Evolutionary conservation across 2,329 filamentous ascomycete species (phyloP).

Genomic region (Pyricularia sp.): DNA sequence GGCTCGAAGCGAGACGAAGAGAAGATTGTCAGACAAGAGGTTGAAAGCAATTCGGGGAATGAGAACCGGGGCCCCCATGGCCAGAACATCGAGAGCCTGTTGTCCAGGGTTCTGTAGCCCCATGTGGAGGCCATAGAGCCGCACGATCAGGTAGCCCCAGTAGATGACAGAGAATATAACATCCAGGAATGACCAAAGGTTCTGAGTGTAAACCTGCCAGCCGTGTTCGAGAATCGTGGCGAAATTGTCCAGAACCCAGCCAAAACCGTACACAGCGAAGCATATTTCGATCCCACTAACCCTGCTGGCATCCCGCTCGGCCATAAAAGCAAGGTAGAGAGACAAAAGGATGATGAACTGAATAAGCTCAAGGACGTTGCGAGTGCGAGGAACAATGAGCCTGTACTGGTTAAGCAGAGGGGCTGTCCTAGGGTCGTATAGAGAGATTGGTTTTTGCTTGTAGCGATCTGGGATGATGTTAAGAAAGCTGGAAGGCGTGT

Average conservation of each 20-base stretch:
- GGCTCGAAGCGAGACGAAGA: constrained; percentile 59
- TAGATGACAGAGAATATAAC: constrained; percentile 55
- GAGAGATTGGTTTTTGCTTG: constrained; percentile 54
- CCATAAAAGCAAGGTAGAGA: constrained; percentile 53
- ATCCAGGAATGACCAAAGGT: constrained; percentile 63
- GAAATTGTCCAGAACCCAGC: constrained; percentile 56
- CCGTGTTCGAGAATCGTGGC: constrained; percentile 53
- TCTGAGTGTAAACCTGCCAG: constrained; percentile 58
- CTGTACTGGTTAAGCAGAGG: constrained; percentile 59
- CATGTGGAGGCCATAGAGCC: constrained; percentile 40
- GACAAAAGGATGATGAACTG: constrained; percentile 52
- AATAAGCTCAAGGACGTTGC: constrained; percentile 50
- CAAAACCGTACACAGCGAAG: constrained; percentile 51
- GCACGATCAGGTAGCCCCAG: constrained; percentile 44
- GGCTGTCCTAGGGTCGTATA: constrained; percentile 55
- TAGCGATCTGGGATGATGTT: constrained; percentile 65
- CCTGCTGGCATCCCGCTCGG: constrained; percentile 34
- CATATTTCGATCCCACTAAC: constrained; percentile 39
- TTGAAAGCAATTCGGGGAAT: constrained; percentile 61
- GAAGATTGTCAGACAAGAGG: constrained; percentile 60
- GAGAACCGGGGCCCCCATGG: constrained; percentile 54
- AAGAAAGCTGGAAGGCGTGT: constrained; percentile 56
- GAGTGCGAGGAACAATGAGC: constrained; percentile 54
- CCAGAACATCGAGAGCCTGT: constrained; percentile 51
- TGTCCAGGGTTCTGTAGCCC: constrained; percentile 26